Evolutionary conservation across 2,329 filamentous ascomycete species (phyloP).

Genomic region (Hyphodiscus sp.): DNA sequence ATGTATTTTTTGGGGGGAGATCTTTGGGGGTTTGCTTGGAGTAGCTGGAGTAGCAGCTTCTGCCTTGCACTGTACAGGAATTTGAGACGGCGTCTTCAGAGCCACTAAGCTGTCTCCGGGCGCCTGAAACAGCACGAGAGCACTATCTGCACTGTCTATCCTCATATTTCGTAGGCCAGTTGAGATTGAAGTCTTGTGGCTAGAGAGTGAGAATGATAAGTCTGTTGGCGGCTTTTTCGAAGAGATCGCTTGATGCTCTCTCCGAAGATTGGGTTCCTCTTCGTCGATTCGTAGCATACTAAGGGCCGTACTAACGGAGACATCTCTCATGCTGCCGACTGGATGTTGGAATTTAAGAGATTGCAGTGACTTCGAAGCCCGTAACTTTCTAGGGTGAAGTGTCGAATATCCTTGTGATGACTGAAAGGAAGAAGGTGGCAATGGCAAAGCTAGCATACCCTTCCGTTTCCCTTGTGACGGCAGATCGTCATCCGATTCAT

Average conservation of each 20-base stretch:
- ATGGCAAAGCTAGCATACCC: constrained; percentile 41
- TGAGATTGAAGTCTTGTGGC: constrained; percentile 20
- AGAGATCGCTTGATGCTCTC: constrained; percentile 12
- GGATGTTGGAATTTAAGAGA: constrained; percentile 16
- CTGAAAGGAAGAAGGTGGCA: constrained; percentile 23
- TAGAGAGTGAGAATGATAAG: constrained; percentile 1
- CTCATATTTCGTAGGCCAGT: constrained; percentile 16
- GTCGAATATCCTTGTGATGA: constrained; percentile 20
- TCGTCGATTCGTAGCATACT: constrained; percentile 28
- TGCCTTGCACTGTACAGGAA: constrained; percentile 27
- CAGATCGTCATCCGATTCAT: constrained; percentile 28
- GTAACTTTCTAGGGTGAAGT: constrained; percentile 22
- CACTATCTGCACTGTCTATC: constrained; percentile 17
- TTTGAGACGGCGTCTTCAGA: constrained; percentile 30
- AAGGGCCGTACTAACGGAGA: constrained; percentile 34
- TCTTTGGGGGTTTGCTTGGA: constrained; percentile 36
- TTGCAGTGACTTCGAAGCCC: constrained; percentile 27
- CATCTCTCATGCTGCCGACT: constrained; percentile 25
- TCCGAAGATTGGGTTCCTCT: constrained; percentile 13
- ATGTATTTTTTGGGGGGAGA: constrained; percentile 34
- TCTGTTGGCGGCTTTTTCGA: constrained; percentile 7
- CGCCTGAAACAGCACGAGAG: constrained; percentile 23
- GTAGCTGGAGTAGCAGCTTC: constrained; percentile 24
- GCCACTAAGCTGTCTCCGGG: constrained; percentile 21
- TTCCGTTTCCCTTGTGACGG: constrained; percentile 38